A percentile compares a stretch with the other conserved stretches of the same genome.
phyloP scores from a whole-genome alignment of 164 flowering plant genomes.

The Euptelea pleiosperma region DNA sequence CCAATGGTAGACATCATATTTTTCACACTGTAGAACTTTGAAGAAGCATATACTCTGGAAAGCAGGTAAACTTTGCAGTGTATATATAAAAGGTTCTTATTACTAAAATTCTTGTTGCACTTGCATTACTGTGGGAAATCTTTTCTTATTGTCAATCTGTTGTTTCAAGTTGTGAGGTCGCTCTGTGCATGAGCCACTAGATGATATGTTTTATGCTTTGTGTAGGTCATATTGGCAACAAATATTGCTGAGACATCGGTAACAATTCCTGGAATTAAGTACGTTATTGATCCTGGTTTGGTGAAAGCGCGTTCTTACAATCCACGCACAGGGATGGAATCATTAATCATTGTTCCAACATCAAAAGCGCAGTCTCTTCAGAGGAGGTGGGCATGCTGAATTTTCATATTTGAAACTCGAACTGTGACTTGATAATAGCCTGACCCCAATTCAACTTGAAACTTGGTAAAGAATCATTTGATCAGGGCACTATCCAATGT shows the following conservation, averaged over 20 bases:
- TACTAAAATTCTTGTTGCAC: background rate
- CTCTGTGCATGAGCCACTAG: background rate
- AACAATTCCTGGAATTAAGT: conserved; percentile 93
- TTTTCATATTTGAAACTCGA: background rate
- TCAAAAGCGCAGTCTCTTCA: conserved; percentile 97
- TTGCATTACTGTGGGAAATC: too few relatives aligned
- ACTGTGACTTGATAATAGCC: background rate
- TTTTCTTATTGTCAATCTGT: too few relatives aligned
- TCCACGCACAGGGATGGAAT: conserved; percentile 73
- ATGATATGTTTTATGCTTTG: conserved; percentile 4
- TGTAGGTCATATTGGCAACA: conserved; percentile 86
- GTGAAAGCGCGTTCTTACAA: conserved; percentile 85
- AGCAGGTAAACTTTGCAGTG: too few relatives aligned
- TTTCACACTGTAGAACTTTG: too few relatives aligned
- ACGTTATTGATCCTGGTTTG: conserved; percentile 93
- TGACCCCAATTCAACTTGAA: background rate
- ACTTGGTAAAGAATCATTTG: background rate
- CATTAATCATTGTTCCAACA: conserved; percentile 60
- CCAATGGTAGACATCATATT: too few relatives aligned
- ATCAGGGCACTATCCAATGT: background rate
- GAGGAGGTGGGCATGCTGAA: conserved; percentile 54
- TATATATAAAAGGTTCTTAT: too few relatives aligned
- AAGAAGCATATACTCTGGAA: too few relatives aligned
- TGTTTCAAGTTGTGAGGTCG: background rate
- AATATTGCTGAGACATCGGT: conserved; percentile 98